Evolutionary conservation across 2,329 filamentous ascomycete species (phyloP).

Genomic region (Colletotrichum lini): DNA sequence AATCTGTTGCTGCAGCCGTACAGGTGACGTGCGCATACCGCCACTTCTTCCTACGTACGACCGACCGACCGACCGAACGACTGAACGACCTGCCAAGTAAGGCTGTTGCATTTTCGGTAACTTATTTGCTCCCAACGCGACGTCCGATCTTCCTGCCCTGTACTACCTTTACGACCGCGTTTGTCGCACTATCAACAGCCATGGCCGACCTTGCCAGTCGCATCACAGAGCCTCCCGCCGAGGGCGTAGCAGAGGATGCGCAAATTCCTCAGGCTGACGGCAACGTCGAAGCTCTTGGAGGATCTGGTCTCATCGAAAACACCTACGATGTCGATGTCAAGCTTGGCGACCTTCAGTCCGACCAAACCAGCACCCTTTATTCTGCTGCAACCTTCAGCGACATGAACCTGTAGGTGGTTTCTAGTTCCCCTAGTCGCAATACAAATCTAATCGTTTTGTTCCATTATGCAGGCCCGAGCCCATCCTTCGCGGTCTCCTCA

Average conservation of each 20-base stretch:
- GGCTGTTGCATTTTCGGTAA: slow-evolving; percentile 39
- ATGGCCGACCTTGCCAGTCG: slow-evolving; percentile 68
- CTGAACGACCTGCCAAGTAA: slow-evolving; percentile 18
- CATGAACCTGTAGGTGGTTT: slow-evolving; percentile 79
- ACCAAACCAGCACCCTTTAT: slow-evolving; percentile 88
- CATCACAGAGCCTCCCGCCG: slow-evolving; percentile 61
- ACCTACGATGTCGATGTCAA: slow-evolving; percentile 94
- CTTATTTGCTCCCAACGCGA: slow-evolving; percentile 36
- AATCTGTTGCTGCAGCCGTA: slow-evolving; percentile 14
- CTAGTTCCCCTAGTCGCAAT: neutral
- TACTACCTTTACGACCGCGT: slow-evolving; percentile 5
- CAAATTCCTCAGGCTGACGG: slow-evolving; percentile 55
- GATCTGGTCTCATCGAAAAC: slow-evolving; percentile 75
- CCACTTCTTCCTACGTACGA: slow-evolving; percentile 19
- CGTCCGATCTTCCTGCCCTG: slow-evolving; percentile 23
- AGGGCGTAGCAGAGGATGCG: slow-evolving; percentile 45
- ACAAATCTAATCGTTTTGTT: slow-evolving; percentile 5
- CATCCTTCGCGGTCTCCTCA: slow-evolving; percentile 82
- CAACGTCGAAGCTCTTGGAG: slow-evolving; percentile 55
- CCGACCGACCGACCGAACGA: too few species aligned
- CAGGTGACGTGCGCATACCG: slow-evolving; percentile 26
- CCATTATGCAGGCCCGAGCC: slow-evolving; percentile 53
- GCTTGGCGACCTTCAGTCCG: slow-evolving; percentile 88
- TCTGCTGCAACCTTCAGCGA: slow-evolving; percentile 89
- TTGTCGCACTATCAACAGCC: slow-evolving; percentile 27